A percentile compares a stretch with the other conserved stretches of the same genome.
These are phyloP conservation scores for Pseudogymnoascus sp. DNA, from an alignment of 2,329 filamentous ascomycete genomes.

Conservation along the genomic window DNA sequence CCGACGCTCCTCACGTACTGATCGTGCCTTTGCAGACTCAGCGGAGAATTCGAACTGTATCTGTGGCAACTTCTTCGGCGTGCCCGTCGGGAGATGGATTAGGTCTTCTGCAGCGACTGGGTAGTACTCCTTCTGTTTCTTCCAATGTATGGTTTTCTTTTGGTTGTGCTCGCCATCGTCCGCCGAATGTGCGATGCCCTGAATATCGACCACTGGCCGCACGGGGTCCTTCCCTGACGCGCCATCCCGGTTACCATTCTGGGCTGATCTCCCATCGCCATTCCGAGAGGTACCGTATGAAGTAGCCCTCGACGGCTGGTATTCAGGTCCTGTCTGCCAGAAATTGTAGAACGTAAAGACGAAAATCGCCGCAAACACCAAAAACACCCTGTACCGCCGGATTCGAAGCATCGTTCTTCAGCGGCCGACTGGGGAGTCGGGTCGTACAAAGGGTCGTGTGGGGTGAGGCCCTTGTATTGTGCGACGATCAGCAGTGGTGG, in stretches of 20 bases:
- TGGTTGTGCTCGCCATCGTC: slow-evolving; percentile 5
- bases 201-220: background rate
- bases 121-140: slow-evolving; percentile 64
- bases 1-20: slow-evolving; percentile 55
- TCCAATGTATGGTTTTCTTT: slow-evolving; percentile 53
- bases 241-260: background rate
- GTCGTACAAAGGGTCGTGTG: background rate
- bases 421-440: background rate
- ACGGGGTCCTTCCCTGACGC: background rate
- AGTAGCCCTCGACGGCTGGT: background rate
- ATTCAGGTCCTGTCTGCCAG: background rate
- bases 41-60: slow-evolving; percentile 66
- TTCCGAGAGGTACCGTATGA: background rate
- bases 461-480: slow-evolving; percentile 4
- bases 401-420: slow-evolving; percentile 43
- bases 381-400: slow-evolving; percentile 52
- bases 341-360: slow-evolving; percentile 32
- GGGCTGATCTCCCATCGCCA: background rate
- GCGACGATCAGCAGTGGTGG: background rate
- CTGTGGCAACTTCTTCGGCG: slow-evolving; percentile 59
- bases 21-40: slow-evolving; percentile 52
- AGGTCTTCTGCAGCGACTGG: slow-evolving; percentile 58
- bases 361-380: slow-evolving; percentile 45
- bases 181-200: background rate
- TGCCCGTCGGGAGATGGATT: slow-evolving; percentile 65